These are phyloP conservation scores for Colletotrichum neosansevieriae DNA, from an alignment of 2,329 filamentous ascomycete genomes.

Conservation along the genomic window DNA sequence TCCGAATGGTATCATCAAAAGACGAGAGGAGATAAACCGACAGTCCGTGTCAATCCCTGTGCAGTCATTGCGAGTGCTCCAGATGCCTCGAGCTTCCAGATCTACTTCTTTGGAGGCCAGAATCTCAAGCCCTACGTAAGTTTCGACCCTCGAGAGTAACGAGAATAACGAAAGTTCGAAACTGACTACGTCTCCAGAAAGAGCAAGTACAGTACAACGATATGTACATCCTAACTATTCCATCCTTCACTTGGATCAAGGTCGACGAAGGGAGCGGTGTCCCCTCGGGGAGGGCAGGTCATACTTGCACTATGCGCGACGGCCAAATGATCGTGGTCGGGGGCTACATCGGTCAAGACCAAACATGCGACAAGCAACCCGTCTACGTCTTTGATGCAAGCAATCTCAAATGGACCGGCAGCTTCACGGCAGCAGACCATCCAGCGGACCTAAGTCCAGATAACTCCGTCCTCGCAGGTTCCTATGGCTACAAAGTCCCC, in stretches of 20 bases:
- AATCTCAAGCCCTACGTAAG: slow-evolving; percentile 73
- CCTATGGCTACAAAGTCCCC: slow-evolving; percentile 76
- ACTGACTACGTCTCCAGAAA: slow-evolving; percentile 44
- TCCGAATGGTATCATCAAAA: slow-evolving; percentile 81
- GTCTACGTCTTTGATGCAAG: slow-evolving; percentile 81
- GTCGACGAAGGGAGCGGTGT: slow-evolving; percentile 64
- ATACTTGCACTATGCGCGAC: slow-evolving; percentile 77
- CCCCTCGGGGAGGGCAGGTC: slow-evolving; percentile 74
- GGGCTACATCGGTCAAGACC: slow-evolving; percentile 72
- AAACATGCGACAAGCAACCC: slow-evolving; percentile 75
- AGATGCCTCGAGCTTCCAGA: slow-evolving; percentile 80
- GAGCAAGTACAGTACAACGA: slow-evolving; percentile 73
- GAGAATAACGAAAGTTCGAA: rapidly evolving
- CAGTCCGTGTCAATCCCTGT: slow-evolving; percentile 78
- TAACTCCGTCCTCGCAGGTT: slow-evolving; percentile 65
- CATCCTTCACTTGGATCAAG: slow-evolving; percentile 79
- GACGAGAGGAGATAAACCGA: slow-evolving; percentile 72
- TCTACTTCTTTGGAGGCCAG: slow-evolving; percentile 84
- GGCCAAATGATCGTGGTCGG: slow-evolving; percentile 78
- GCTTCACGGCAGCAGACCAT: slow-evolving; percentile 69
- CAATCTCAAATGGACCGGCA: slow-evolving; percentile 70
- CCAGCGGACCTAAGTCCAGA: slow-evolving; percentile 60
- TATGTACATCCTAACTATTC: slow-evolving; percentile 80
- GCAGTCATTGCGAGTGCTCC: slow-evolving; percentile 76
- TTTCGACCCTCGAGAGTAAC: neutral